Evolutionary conservation across 2,329 filamentous ascomycete species (phyloP), one percentile per base, ranked within the genome.

Genomic region (Ascosphaera apis): DNA sequence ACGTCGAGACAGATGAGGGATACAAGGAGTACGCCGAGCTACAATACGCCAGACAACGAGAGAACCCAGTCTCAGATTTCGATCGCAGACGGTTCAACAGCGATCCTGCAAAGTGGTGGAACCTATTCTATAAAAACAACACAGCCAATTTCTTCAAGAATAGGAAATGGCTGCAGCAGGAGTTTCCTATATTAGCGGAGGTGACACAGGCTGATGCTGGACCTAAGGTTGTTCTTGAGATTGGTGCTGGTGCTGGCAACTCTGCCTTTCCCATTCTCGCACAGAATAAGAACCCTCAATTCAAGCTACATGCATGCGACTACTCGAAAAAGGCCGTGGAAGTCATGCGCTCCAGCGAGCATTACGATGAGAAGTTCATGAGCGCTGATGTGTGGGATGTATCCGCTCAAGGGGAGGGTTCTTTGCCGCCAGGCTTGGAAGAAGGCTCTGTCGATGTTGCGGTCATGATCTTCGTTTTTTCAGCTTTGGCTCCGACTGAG

Each of bases 141-240:
- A 80, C 79, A 15, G 70, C 76, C 48, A 95, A 95, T 51, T 98
- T 98, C 59, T 98, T 98, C 71, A 98, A 98, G 59, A 79, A 98
- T 52, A 71, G 88, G 43, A 95, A 95, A 54, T 98, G 88, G 88
- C 62, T 98, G 21, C 76, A 78, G 43, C 86, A 95, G 54, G 88
- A 98, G 54, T 98, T 98, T 44, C 88, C 88, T 0, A 61, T 95
- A 3, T 61, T 98, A n/a, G 69, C 66, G 16, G 67, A 79, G 39
- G 66, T 92, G 35, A 86, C 78, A 9, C 60, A 66, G 39, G 66
- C 71, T 42, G 72, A 73, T 39, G 72, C 76, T 2, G 81, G 79
- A 3, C 66, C 67, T 16, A 65, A 72, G 39, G 69, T 74, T 6
- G 57, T 98, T 34, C 63, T 98, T 30, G 88, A 98, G 54, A 81